Percentiles rank a stretch among this genome's conserved stretches.
Evolutionary conservation across 192 early-diverging fungal genomes (phyloP).

Genomic region (Coemansia sp.): DNA sequence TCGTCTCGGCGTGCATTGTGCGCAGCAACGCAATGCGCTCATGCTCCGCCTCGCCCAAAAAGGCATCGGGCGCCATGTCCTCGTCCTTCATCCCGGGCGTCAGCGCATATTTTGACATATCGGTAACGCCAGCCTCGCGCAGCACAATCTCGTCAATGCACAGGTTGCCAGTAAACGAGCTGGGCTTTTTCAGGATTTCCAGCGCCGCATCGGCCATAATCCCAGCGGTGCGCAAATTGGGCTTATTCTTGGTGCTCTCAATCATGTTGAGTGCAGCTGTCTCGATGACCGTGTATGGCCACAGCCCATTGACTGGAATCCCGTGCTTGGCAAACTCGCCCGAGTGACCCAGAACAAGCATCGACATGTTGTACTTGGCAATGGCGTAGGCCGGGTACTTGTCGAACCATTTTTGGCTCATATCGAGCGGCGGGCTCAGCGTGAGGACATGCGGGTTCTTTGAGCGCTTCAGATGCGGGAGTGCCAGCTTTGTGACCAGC

Average conservation of each 20-base stretch:
- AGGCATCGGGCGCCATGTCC: constrained; percentile 63
- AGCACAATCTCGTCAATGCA: constrained; percentile 75
- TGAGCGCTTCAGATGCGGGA: constrained; percentile 68
- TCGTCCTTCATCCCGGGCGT: constrained; percentile 54
- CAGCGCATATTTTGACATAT: constrained; percentile 67
- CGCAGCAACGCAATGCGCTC: constrained; percentile 29
- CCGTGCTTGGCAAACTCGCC: constrained; percentile 66
- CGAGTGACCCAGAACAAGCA: constrained; percentile 70
- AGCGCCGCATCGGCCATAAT: constrained; percentile 81
- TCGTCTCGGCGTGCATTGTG: background rate
- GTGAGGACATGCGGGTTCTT: constrained; percentile 75
- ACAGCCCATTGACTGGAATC: constrained; percentile 74
- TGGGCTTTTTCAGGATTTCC: constrained; percentile 58
- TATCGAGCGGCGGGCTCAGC: constrained; percentile 68
- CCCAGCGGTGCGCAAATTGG: constrained; percentile 44
- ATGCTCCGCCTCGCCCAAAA: constrained; percentile 51
- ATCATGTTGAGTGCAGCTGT: constrained; percentile 64
- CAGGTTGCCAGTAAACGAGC: constrained; percentile 68
- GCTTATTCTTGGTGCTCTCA: constrained; percentile 5
- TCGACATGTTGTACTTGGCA: constrained; percentile 74
- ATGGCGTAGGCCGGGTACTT: constrained; percentile 67
- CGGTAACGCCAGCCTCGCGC: constrained; percentile 64
- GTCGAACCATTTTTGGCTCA: constrained; percentile 72
- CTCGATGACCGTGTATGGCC: constrained; percentile 76
- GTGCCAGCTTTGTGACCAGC: constrained; percentile 67